Evolutionary conservation across 179 eudicot species (phyloP), one percentile per base, ranked within the genome.

Genomic region (Spergularia azorica): DNA sequence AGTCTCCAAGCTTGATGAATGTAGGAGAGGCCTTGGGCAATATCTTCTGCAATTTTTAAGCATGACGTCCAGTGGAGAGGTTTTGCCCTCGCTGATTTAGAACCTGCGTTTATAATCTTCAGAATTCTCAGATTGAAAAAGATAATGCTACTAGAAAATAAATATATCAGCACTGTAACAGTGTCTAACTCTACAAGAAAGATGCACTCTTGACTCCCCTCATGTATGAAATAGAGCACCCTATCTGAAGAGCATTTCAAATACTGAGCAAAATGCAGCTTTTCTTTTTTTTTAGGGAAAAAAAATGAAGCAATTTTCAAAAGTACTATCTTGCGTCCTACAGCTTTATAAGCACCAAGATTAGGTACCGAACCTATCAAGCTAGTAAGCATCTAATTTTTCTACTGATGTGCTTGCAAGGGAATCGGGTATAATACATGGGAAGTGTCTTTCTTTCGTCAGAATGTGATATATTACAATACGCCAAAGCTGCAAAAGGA

Each of bases 11-110:
- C 82, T 83, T 79, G 83, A 79, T 90, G 94, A 36, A 90, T 80
- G 71, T 83, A 90, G 6, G 91, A 85, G 63, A 90, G 89, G 51
- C 90, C 91, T 77, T 77, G 79, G 26, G 94, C 90, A 70, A 89
- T 76, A 3, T 87, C 91, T 56, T 81, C 85, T 2, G 91, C 89
- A 67, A 88, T 73, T 72, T 88, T 90, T 58, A 90, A 70, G 77
- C 94, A 86, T 56, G 89, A 86, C 8, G 86, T 82, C 94, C 94
- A 90, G 65, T 90, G 91, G 38, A 90, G 64, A 60, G 93, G 93
- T 65, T 82, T 85, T 71, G 93, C 79, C 61, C 90, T 81, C 39
- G 91, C 82, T 61, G 91, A 88, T 79, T 79, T 81, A 2, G 82
- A 75, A 32, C 86, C 88, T 83, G 83, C 70, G 69, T 55, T 18